These are phyloP conservation scores for Cenchrus americanus DNA, from an alignment of 176 grass and related monocot species.

Conservation along the genomic window DNA sequence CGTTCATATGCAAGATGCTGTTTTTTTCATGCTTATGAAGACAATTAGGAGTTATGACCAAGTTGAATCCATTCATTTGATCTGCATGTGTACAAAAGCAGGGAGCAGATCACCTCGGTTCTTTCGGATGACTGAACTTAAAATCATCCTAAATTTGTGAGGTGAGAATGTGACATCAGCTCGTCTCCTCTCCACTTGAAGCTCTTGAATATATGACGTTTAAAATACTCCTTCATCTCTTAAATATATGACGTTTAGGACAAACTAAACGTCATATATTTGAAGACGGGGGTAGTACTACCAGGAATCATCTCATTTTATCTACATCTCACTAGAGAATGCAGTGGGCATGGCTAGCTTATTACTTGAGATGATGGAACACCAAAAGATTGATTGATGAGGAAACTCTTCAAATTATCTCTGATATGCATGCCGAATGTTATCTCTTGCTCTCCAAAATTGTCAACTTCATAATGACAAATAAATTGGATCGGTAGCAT, in stretches of 20 bases:
- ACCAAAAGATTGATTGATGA: accelerated
- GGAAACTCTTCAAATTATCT: not conserved
- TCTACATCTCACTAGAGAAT: no score
- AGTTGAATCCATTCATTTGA: not conserved
- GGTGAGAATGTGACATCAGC: not conserved
- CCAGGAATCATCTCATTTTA: no score
- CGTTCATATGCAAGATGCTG: no score
- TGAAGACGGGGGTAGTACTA: no score
- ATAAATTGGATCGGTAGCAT: not conserved
- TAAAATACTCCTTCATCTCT: no score
- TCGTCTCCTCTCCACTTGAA: not conserved
- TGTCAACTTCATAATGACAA: not conserved
- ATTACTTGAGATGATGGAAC: no score
- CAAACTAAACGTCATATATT: no score
- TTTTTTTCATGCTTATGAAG: no score
- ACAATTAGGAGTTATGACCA: no score
- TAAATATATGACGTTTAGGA: no score
- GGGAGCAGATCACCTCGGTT: not conserved
- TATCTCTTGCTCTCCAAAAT: constrained; percentile 3
- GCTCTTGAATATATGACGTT: not conserved
- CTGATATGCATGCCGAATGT: not conserved
- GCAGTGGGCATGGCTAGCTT: no score
- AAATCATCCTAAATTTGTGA: not conserved
- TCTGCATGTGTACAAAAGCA: not conserved
- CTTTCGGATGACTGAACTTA: not conserved